Base-by-base conservation (phyloP, 805 yeast species). In the Diddensiella transvaalensis region DNA sequence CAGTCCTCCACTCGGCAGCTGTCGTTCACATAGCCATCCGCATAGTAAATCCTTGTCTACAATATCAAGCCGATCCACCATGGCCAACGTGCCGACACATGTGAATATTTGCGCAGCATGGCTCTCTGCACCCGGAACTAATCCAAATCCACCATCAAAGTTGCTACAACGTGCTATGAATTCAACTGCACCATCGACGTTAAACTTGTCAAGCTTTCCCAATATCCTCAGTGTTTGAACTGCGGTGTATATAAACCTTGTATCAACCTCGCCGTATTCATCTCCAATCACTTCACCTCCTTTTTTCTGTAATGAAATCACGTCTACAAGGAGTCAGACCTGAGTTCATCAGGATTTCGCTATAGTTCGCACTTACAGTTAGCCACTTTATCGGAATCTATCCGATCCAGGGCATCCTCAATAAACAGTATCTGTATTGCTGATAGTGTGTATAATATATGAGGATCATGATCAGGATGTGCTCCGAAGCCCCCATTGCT, bases 131-230 rank as follows among this genome's bases (percentile, higher is more conserved):
- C 96, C 96, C 0, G 99, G 98, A 5, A 80, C 80, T 67, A 87
- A 72, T 0, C 99, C 99, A 72, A 85, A 93, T 0, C 95, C 96
- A 2, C 99, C 99, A 63, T 93, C 99, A 62, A 88, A 91, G 64
- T 93, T 93, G 53, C 77, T 83, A 66, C 99, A 93, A 32, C 62
- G 61, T 44, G 76, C 56, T 1, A 91, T 77, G 66, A 80, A 91
- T 0, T 69, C 69, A 0, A 79, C 82, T 0, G 96, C 88, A 0
- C 46, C 55, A 1, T 51, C 60, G 2, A 75, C 73, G 4, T 76
- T 70, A n/a, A 71, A 59, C 19, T 54, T 53, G 18, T 80, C 77
- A 52, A 91, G 69, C 49, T 69, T 76, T 5, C 81, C 91, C 30
- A 91, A 64, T 3, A 91, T 73, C 0, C 87, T 77, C 46, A 93